Evolutionary conservation across 768 basidiomycete species (phyloP), one percentile per base, ranked within the genome.

Genomic region (Phylloporus sp.): DNA sequence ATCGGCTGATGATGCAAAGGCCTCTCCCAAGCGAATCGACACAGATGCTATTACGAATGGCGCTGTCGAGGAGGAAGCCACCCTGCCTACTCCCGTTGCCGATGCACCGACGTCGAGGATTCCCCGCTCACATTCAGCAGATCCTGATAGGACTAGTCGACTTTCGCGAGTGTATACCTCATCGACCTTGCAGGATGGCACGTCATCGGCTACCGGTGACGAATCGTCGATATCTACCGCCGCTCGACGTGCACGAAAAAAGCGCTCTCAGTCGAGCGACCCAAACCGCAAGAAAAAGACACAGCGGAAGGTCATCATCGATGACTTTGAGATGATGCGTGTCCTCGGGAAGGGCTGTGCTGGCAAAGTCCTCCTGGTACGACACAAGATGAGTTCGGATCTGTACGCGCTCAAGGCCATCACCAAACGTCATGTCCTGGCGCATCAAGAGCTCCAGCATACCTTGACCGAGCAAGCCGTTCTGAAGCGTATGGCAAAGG

Each of bases 331-430:
- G 73, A 91, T 98, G 83, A 85, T 97, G 79, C 82, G 92, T 15
- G 95, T 98, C 28, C 74, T 99, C 12, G 97, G 97, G 16, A 97
- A 94, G 72, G 97, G 97, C 2, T 97, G 95, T 64, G 95, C 97
- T 5, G 97, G 95, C 43, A 97, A 97, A 69, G 95, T 97, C 16
- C 72, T 98, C 35, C 81, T 98, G 49, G 95, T 97, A 43, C 81
- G 83, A 60, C 85, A 95, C 62, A 88, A 88, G 72, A 71, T 72
- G 20, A 82, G 84, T 24, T 58, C 78, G 41, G 82, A 85, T 49
- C 70, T 97, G 44, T 95, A 88, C 66, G 95, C 95, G 31, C 80
- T 98, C 73, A 99, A 99, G 73, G 95, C 95, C 6, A 97, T 99
- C 71, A 95, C 93, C 57, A 99, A 98, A 75, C 82, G 93, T 49